Conservation (phyloP, 352 stramenopile species). For the Globisporangium heterothallicum region DNA sequence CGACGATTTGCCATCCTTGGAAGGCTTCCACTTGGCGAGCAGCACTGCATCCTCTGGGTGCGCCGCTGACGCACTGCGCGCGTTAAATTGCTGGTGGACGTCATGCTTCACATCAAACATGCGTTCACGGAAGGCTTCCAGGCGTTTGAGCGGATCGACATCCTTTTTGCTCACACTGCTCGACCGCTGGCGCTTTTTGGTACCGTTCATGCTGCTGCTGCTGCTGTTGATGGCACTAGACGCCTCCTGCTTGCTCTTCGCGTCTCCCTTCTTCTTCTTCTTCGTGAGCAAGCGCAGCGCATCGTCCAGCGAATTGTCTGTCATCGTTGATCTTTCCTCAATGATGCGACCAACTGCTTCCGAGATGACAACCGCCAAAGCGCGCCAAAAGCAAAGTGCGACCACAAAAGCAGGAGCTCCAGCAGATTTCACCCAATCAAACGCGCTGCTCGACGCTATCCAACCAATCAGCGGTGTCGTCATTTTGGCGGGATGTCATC, state of each 20-base stretch:
- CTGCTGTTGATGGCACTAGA: neutral
- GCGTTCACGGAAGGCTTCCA: conserved; percentile 40
- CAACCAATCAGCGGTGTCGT: neutral
- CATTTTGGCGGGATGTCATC: too few species aligned
- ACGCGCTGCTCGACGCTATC: neutral
- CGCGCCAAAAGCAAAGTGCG: conserved; percentile 3
- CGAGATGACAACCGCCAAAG: neutral
- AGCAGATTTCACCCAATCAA: conserved; percentile 1
- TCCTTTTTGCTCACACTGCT: conserved; percentile 21
- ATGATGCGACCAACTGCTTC: neutral
- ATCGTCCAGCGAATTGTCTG: neutral
- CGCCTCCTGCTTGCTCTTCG: conserved; percentile 2
- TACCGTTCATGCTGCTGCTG: neutral
- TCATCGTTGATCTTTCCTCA: neutral
- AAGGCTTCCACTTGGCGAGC: conserved; percentile 36
- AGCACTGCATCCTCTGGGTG: conserved; percentile 21
- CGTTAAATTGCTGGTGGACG: conserved; percentile 8
- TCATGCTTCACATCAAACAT: conserved; percentile 52
- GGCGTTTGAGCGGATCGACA: conserved; percentile 32
- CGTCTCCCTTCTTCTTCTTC: conserved; percentile 7
- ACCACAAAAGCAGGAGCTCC: conserved; percentile 5
- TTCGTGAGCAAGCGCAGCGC: conserved; percentile 4
- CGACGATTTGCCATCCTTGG: conserved; percentile 17
- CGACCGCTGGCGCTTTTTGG: conserved; percentile 32
- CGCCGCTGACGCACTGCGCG: neutral